Conservation (phyloP, 345 rosid genomes). For the Cochlearia excelsa region DNA sequence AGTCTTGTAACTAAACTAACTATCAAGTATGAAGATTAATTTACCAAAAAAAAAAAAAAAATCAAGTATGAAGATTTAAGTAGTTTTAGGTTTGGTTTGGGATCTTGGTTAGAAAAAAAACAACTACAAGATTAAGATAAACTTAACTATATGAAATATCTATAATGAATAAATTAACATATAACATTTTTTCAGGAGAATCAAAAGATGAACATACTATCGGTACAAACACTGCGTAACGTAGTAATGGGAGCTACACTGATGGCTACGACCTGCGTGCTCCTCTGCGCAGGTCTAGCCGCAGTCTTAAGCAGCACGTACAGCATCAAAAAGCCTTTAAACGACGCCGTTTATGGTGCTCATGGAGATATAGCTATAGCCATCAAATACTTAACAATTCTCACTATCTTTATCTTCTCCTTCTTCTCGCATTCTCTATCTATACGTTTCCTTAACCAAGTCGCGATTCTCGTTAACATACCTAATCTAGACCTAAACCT, state of each 20-base stretch:
- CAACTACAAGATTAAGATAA: not conserved
- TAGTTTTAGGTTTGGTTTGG: too few species aligned
- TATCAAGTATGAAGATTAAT: too few species aligned
- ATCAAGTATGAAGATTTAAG: too few species aligned
- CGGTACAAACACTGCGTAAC: conserved; percentile 78
- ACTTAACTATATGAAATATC: not conserved
- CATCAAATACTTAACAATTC: conserved; percentile 61
- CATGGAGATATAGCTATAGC: conserved; percentile 73
- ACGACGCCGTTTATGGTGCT: conserved; percentile 66
- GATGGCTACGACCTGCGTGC: conserved; percentile 89
- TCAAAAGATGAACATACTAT: conserved; percentile 70
- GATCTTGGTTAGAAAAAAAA: too few species aligned
- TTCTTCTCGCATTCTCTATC: conserved; percentile 75
- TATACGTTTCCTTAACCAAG: conserved; percentile 76
- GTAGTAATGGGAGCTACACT: conserved; percentile 82
- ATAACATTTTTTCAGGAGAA: conserved; percentile 50
- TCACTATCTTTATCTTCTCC: conserved; percentile 66
- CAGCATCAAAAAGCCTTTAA: conserved; percentile 70
- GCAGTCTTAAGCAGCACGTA: conserved; percentile 89
- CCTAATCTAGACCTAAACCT: conserved; percentile 37
- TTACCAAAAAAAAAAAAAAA: too few species aligned
- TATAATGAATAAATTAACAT: not conserved
- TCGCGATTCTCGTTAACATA: conserved; percentile 56
- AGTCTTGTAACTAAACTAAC: too few species aligned
- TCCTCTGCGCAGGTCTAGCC: conserved; percentile 77